phyloP scores from a whole-genome alignment of 352 stramenopile species.

The Pelagophyceae sp. region DNA sequence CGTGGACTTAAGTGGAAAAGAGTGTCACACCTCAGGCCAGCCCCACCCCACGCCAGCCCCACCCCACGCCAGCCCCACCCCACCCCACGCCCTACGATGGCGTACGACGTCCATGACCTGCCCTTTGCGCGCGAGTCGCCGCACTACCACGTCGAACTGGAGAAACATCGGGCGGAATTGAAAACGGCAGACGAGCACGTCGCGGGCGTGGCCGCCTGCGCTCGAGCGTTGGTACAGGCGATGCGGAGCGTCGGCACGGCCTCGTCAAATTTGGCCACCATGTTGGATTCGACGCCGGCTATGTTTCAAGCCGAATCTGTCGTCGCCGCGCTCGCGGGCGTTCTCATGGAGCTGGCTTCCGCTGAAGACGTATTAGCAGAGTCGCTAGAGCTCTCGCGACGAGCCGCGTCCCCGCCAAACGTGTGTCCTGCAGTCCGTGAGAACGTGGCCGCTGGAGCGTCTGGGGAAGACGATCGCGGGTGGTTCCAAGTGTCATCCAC shows the following conservation, averaged over 20 bases:
- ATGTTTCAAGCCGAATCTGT: neutral
- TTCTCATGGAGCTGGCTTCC: neutral
- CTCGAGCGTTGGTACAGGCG: neutral
- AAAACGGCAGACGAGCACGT: neutral
- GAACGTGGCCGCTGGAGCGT: too few relatives aligned
- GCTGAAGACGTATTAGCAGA: neutral
- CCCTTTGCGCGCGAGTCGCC: neutral
- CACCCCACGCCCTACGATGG: too few relatives aligned
- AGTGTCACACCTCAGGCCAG: too few relatives aligned
- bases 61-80: too few relatives aligned
- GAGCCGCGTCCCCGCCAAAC: too few relatives aligned
- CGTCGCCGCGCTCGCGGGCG: neutral
- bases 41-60: too few relatives aligned
- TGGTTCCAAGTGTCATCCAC: too few relatives aligned
- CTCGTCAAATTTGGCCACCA: neutral
- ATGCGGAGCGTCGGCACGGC: neutral
- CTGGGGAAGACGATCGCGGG: too few relatives aligned
- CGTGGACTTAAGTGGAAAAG: too few relatives aligned
- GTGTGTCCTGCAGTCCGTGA: too few relatives aligned
- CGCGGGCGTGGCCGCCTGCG: neutral
- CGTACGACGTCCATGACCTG: too few relatives aligned
- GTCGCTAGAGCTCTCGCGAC: neutral
- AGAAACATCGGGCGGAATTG: neutral
- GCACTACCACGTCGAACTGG: neutral
- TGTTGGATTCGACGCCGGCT: neutral